phyloP scores from a whole-genome alignment of 164 flowering plant genomes.

The Chimonanthus salicifolius region DNA sequence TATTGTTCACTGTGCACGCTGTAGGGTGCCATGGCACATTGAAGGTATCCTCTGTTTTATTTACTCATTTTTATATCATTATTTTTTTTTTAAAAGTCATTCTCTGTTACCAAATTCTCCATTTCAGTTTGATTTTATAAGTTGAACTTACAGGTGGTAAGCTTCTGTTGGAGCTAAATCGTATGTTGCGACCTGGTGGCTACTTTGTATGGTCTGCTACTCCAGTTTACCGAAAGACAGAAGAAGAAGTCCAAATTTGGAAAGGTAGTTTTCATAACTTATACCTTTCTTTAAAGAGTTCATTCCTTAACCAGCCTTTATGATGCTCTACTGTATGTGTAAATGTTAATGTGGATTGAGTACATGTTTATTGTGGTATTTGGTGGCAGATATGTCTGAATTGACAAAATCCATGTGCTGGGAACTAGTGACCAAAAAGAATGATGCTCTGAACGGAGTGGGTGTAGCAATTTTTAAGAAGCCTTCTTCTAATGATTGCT shows the following conservation, averaged over 20 bases:
- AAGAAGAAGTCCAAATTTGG: constrained; percentile 67
- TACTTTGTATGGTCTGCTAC: constrained; percentile 91
- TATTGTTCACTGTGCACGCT: constrained; percentile 94
- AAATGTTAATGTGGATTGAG: background rate
- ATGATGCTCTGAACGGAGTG: constrained; percentile 58
- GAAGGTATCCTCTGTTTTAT: constrained; percentile 44
- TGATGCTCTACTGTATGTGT: background rate
- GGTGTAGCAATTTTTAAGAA: constrained; percentile 76
- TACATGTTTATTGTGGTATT: constrained; percentile 6
- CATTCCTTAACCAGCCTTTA: background rate
- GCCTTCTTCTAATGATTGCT: constrained; percentile 78
- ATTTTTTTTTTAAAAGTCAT: no score
- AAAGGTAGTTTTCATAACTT: constrained; percentile 31
- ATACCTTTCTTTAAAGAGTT: no score
- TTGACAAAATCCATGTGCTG: constrained; percentile 87
- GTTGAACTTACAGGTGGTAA: constrained; percentile 54
- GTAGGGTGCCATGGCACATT: constrained; percentile 92
- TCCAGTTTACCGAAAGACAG: constrained; percentile 56
- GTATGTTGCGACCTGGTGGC: constrained; percentile 79
- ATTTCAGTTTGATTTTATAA: no score
- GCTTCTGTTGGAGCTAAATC: constrained; percentile 75
- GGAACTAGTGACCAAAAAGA: constrained; percentile 56
- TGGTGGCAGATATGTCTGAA: constrained; percentile 67
- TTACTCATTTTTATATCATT: no score
- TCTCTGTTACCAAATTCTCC: background rate